Percentiles rank a stretch among this genome's conserved stretches.
Evolutionary conservation across 1,139 yeast species (phyloP).

Genomic region (Wickerhamomyces sp.): DNA sequence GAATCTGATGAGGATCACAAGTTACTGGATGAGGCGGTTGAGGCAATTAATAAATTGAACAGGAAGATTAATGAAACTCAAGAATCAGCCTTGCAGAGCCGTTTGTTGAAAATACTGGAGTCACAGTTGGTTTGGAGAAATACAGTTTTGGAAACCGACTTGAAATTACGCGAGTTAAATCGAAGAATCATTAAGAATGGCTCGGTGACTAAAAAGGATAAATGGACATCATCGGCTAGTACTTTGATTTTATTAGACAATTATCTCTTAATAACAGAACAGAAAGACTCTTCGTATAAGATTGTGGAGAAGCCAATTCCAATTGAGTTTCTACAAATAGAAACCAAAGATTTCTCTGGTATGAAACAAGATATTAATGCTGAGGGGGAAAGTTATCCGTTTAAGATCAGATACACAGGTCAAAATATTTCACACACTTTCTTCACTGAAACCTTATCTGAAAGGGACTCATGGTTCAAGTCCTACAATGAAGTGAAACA

Average conservation of each 20-base stretch:
- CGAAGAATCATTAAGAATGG: constrained; percentile 61
- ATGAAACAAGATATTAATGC: constrained; percentile 11
- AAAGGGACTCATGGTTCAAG: constrained; percentile 57
- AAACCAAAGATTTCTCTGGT: constrained; percentile 29
- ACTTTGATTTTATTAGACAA: constrained; percentile 65
- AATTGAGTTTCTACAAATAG: constrained; percentile 52
- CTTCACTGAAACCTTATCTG: constrained; percentile 48
- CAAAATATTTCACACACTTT: constrained; percentile 52
- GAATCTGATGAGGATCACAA: constrained; percentile 52
- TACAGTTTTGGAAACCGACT: constrained; percentile 31
- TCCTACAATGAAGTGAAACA: constrained; percentile 53
- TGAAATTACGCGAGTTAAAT: constrained; percentile 51
- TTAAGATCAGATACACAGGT: constrained; percentile 47
- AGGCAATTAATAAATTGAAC: constrained; percentile 40
- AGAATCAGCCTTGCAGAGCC: constrained; percentile 49
- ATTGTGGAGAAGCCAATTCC: constrained; percentile 60
- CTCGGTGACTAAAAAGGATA: constrained; percentile 53
- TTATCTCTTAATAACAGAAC: constrained; percentile 63
- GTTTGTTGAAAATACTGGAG: constrained; percentile 43
- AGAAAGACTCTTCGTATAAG: constrained; percentile 30
- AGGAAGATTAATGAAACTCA: constrained; percentile 51
- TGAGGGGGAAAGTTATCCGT: constrained; percentile 32
- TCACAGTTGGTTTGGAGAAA: constrained; percentile 47
- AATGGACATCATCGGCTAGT: constrained; percentile 47
- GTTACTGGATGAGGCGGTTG: constrained; percentile 51